Evolutionary conservation across 2,329 filamentous ascomycete genomes (phyloP), one percentile per base, ranked within the genome.

Genomic region (Trichoderma arundinaceum): DNA sequence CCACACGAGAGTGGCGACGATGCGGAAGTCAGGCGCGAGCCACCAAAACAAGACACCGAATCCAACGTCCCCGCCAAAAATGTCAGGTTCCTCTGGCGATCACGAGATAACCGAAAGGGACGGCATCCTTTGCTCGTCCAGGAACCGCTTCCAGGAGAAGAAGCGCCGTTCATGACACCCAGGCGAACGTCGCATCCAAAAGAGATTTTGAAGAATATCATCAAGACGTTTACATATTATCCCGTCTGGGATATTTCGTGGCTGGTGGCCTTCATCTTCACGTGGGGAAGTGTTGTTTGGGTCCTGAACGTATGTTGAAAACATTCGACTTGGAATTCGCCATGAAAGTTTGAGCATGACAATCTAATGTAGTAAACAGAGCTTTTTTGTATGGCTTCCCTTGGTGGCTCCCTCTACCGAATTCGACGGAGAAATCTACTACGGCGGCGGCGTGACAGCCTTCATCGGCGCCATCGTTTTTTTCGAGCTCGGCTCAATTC

Each of bases 311-410:
- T 68, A 76, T 74, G 78, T 0, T 86, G 82, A 0, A 71, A 81
- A 0, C 76, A 10, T 17, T 22, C 2, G 7, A n/a, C 10, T 13
- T 2, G 4, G 3, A n/a, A 19, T 7, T 28, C 17, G 12, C 10
- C 4, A n/a, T 15, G 52, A 9, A 22, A 7, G 15, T 5, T 44
- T 41, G 48, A 56, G 49, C 10, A n/a, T 19, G 9, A 15, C 17
- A 19, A 58, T 33, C 63, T 66, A 38, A 63, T 87, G 84, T 84
- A 79, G 6, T 19, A 8, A 1, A 72, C 86, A 90, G 71, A 82
- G 83, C 1, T 89, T 88, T 73, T 90, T 90, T 72, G 82, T 83
- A 5, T 90, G 83, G 79, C 78, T 90, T 1, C 89, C 89, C 0
- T 75, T 88, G 1, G 78, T 79, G 28, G 74, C 77, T 7, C 87